Base-by-base conservation (phyloP, 2,329 filamentous ascomycete species). In the Aspergillus transmontanensis region DNA sequence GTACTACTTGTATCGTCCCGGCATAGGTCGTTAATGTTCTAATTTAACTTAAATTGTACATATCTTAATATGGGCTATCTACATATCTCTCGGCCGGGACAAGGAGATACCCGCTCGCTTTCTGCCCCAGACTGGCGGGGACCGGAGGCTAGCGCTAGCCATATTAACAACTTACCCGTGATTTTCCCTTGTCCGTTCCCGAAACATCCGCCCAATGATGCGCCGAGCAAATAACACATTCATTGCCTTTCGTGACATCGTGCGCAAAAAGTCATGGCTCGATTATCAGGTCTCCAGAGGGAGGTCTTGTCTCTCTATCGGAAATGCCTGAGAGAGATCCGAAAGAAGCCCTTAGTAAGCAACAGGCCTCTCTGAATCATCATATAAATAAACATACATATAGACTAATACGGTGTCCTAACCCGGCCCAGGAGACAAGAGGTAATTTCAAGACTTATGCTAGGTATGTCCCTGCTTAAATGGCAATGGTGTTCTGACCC, bases 221-320 rank as follows among this genome's bases (percentile, higher is more conserved):
- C 26, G 2, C 14, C n/a, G 46, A 50, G 26, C 26, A 28, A 50
- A 19, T 26, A 7, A 14, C 12, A 48, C 34, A 36, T 14, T 4
- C n/a, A 10, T 21, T 46, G 45, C 26, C 23, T 50, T 28, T 50
- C 11, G 14, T 19, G 26, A 50, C 26, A 30, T 63, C 61, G 34
- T 54, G 57, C 26, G 57, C 10, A 41, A 48, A 58, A 61, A 19
- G 4, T 28, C 59, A 77, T 77, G 74, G 71, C 73, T 39, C 69
- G 88, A 71, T 82, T 94, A 30, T 96, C 94, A 9, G 95, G 95
- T 41, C 83, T 98, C n/a, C 94, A 98, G 76, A 90, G 87, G 72
- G 93, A 97, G 73, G 94, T 97, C 4, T 79, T 98, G 58, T 84
- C 88, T 39, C 86, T 99, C 16, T 99, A 98, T 77, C 89, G 94